phyloP scores from a whole-genome alignment of 331 rosid genomes.

The Pyracantha coccinea region DNA sequence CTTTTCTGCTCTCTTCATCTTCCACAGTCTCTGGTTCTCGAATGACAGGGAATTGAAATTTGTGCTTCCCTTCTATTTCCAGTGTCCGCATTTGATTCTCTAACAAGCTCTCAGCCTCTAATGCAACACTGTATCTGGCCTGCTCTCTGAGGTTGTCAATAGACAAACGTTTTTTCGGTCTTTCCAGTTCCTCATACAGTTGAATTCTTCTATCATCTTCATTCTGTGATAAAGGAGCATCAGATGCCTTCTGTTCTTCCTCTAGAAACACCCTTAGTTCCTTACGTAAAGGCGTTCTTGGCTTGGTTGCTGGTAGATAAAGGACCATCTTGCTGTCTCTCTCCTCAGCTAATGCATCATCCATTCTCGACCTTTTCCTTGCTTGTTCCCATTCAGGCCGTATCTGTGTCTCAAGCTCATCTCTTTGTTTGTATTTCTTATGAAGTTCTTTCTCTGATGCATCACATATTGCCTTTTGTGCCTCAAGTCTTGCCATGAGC shows the following conservation, averaged over 20 bases:
- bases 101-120: conserved; percentile 31
- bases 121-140: conserved; percentile 19
- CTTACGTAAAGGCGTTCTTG: conserved; percentile 64
- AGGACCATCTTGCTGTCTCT: conserved; percentile 37
- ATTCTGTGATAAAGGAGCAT: conserved; percentile 36
- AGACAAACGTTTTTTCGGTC: conserved; percentile 1
- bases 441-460: conserved; percentile 83
- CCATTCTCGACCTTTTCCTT: conserved; percentile 84
- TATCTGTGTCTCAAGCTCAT: conserved; percentile 75
- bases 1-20: conserved; percentile 69
- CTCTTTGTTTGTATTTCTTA: conserved; percentile 57
- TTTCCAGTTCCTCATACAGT: conserved; percentile 24
- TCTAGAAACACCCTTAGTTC: conserved; percentile 81
- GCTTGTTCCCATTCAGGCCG: conserved; percentile 74
- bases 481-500: conserved; percentile 95
- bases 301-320: conserved; percentile 45
- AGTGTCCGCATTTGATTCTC: conserved; percentile 41
- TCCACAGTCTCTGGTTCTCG: conserved; percentile 50
- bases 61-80: conserved; percentile 38
- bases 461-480: conserved; percentile 73
- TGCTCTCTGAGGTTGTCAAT: conserved; percentile 34
- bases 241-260: conserved; percentile 77
- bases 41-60: conserved; percentile 20
- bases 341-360: conserved; percentile 42
- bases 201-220: conserved; percentile 36